A percentile compares a stretch with the other conserved stretches of the same genome.
Conservation (phyloP, 495 filamentous ascomycete genomes). For the Choiromyces venosus region DNA sequence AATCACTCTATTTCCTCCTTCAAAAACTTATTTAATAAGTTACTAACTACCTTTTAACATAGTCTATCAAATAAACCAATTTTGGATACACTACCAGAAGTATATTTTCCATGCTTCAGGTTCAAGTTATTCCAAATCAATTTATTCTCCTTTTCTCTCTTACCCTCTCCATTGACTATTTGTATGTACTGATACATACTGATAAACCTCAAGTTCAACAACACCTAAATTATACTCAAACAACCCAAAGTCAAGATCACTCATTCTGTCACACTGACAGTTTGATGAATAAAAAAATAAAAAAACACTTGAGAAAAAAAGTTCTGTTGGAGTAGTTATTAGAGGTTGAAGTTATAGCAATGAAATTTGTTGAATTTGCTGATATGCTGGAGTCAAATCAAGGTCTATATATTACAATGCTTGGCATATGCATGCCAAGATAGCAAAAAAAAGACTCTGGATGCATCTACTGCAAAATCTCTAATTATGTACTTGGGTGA, state of each 20-base stretch:
- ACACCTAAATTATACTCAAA: not conserved
- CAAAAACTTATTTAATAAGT: not conserved
- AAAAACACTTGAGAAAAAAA: not conserved
- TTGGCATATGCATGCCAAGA: not conserved
- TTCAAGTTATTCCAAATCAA: not conserved
- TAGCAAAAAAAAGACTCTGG: not conserved
- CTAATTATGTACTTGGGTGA: too few relatives aligned
- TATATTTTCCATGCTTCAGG: not conserved
- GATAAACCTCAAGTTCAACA: not conserved
- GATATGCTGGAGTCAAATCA: not conserved
- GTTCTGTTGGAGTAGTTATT: not conserved
- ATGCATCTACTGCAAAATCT: not conserved
- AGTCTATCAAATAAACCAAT: too few relatives aligned
- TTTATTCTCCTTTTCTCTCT: not conserved
- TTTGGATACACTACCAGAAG: too few relatives aligned
- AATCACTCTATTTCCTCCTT: not conserved
- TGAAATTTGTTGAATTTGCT: not conserved
- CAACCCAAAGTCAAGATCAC: not conserved
- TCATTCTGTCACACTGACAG: too few relatives aligned
- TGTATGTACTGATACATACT: not conserved
- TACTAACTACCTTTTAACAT: not conserved
- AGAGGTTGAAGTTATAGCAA: not conserved
- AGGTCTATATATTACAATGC: not conserved
- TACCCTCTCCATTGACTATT: not conserved
- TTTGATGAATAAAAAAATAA: not conserved